Evolutionary conservation across 805 yeast species (phyloP).

Genomic region (Ogataea glucozyma): DNA sequence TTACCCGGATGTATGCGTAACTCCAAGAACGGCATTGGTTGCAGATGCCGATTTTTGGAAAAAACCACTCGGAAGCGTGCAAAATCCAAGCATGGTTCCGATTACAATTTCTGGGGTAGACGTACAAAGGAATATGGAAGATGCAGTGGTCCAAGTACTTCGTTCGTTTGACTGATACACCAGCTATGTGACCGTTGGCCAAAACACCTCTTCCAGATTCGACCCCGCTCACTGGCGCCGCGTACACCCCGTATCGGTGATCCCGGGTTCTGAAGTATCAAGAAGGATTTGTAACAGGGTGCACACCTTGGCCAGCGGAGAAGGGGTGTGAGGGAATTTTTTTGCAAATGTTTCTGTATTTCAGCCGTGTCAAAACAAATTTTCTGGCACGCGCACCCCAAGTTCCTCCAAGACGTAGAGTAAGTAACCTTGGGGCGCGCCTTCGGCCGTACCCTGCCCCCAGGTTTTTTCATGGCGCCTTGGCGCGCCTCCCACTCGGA

Average conservation of each 20-base stretch:
- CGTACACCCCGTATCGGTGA: no score
- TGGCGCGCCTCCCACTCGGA: background rate
- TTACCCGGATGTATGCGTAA: conserved; percentile 10
- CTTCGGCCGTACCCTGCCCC: background rate
- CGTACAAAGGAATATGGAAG: background rate
- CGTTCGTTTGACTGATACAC: no score
- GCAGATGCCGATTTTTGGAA: conserved; percentile 9
- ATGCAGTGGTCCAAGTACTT: no score
- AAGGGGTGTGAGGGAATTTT: conserved; percentile 7
- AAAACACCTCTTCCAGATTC: no score
- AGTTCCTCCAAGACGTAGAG: no score
- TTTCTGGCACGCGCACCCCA: background rate
- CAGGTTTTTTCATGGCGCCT: background rate
- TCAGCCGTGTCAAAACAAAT: background rate
- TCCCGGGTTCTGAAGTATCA: background rate
- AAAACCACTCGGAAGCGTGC: conserved; percentile 2
- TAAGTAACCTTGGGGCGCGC: no score
- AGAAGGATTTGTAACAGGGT: no score
- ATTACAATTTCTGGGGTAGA: background rate
- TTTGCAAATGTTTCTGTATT: background rate
- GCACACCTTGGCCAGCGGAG: background rate
- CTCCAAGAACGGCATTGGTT: conserved; percentile 22
- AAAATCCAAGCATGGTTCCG: conserved; percentile 1
- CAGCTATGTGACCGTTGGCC: no score
- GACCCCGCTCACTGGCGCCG: no score